phyloP scores from a whole-genome alignment of 1,284 basidiomycete species.

The Pseudomicrostroma phylloplanum region DNA sequence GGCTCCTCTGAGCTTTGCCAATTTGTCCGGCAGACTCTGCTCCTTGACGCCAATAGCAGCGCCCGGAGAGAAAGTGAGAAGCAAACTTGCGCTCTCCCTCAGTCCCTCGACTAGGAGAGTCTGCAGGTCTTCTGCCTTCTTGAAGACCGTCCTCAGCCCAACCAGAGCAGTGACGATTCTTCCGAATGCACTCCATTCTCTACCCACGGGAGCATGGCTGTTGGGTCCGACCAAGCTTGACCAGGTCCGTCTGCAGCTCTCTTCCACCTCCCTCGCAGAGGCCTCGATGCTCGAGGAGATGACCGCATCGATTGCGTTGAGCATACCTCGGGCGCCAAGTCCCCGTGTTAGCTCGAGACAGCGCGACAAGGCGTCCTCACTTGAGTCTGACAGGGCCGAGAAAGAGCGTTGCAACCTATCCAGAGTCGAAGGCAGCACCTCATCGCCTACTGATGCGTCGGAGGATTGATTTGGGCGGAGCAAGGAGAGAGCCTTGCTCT shows the following conservation, averaged over 20 bases:
- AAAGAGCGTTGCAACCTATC: background rate
- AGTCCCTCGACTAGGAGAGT: background rate
- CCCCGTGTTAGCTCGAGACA: background rate
- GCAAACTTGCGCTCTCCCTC: background rate
- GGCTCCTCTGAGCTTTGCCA: background rate
- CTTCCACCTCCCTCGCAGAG: background rate
- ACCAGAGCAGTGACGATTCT: background rate
- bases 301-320: background rate
- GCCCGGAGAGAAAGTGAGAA: background rate
- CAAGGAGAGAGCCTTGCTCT: background rate
- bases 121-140: background rate
- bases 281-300: background rate
- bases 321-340: background rate
- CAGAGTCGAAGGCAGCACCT: background rate
- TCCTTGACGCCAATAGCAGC: background rate
- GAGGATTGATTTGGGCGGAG: background rate
- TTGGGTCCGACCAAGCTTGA: background rate
- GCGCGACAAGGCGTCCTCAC: background rate
- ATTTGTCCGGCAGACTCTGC: background rate
- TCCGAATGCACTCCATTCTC: conserved; percentile 1
- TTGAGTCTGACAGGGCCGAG: background rate
- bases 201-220: background rate
- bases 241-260: background rate
- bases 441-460: background rate
- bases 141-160: background rate